Evolutionary conservation across 139 green algal genomes (phyloP).

Genomic region (Closterium sp.): DNA sequence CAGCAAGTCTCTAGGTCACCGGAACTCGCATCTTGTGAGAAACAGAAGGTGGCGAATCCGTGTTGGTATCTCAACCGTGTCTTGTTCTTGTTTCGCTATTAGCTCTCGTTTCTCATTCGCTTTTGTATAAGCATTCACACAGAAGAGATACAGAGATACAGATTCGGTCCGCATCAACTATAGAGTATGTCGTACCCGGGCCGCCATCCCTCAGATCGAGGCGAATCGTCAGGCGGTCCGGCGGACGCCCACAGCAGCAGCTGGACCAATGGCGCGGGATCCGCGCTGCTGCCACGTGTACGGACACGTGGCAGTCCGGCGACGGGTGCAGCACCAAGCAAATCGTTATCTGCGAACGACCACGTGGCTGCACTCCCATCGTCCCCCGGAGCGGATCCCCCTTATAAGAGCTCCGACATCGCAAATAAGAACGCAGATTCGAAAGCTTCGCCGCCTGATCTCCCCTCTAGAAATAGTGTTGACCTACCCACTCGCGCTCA

Average conservation of each 20-base stretch:
- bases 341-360: not conserved
- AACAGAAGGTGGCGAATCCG: not conserved
- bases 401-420: not conserved
- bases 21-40: not conserved
- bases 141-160: no score
- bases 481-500: not conserved
- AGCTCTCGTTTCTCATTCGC: no score
- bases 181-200: not conserved
- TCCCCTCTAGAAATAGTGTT: not conserved
- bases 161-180: not conserved
- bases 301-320: not conserved
- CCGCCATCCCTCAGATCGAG: not conserved
- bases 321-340: not conserved
- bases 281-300: not conserved
- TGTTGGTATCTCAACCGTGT: no score
- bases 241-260: not conserved
- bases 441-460: not conserved
- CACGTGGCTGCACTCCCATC: not conserved
- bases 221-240: not conserved
- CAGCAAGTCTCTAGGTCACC: not conserved
- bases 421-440: not conserved
- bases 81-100: no score
- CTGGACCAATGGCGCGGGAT: not conserved
- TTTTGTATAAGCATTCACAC: no score
- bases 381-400: not conserved